Conservation (phyloP, 2,329 filamentous ascomycete species). For the Cercospora sp. region DNA sequence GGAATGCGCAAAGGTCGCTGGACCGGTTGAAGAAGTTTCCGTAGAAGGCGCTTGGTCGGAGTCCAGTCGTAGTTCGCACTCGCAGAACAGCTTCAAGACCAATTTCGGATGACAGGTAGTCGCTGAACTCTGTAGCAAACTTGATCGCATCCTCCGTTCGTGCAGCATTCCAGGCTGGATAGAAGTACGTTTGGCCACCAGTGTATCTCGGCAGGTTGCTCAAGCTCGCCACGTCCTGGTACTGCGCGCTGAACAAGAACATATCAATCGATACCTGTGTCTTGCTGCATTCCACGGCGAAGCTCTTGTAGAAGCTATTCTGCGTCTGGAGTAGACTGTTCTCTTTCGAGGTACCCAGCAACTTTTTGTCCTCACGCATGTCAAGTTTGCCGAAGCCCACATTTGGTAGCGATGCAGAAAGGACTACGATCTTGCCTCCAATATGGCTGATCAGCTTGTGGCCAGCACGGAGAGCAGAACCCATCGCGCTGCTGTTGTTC, state of each 20-base stretch:
- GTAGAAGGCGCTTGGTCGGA: slow-evolving; percentile 97
- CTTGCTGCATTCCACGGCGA: slow-evolving; percentile 97
- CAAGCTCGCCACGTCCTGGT: slow-evolving; percentile 94
- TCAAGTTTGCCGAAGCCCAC: slow-evolving; percentile 86
- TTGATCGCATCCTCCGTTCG: slow-evolving; percentile 95
- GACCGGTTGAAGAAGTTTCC: slow-evolving; percentile 99
- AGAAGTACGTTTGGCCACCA: slow-evolving; percentile 97
- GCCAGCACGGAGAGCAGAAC: slow-evolving; percentile 84
- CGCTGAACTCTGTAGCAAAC: slow-evolving; percentile 94
- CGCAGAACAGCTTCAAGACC: slow-evolving; percentile 93
- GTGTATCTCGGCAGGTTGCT: slow-evolving; percentile 96
- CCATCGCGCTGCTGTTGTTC: slow-evolving; percentile 88
- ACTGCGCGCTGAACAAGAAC: slow-evolving; percentile 94
- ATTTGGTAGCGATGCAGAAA: slow-evolving; percentile 88
- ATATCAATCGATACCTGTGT: slow-evolving; percentile 98
- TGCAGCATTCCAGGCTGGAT: slow-evolving; percentile 95
- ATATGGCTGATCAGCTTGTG: slow-evolving; percentile 95
- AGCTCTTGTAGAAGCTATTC: slow-evolving; percentile 98
- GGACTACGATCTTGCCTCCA: slow-evolving; percentile 90
- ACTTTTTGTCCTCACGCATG: slow-evolving; percentile 93
- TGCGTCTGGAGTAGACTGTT: slow-evolving; percentile 82
- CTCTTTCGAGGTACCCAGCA: slow-evolving; percentile 92
- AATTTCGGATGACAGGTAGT: slow-evolving; percentile 95
- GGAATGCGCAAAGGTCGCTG: slow-evolving; percentile 96
- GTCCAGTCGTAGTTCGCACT: slow-evolving; percentile 88